Evolutionary conservation across 148 eudicot genomes (phyloP), one percentile per base, ranked within the genome.

Genomic region (Rhododendron molle): DNA sequence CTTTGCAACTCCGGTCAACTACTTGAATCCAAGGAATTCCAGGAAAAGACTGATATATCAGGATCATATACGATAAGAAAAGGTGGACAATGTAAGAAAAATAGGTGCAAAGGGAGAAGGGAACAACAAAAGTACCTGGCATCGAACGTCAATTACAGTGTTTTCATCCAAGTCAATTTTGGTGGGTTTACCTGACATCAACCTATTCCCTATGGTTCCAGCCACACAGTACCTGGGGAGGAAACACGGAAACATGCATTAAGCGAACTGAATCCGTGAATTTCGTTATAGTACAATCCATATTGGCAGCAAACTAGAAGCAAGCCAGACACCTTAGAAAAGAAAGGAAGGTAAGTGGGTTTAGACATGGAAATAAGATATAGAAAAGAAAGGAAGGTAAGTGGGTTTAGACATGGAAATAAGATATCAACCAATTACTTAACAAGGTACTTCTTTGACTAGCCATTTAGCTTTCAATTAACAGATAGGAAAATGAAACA

Each of bases 161-260:
- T 90, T 90, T 60, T 90, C 71, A 76, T 94, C 98, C 87, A 97
- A 32, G 87, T 90, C 91, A 78, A 97, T 88, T 89, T 85, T 93
- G 34, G 93, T 88, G 67, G 98, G 90, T 90, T 93, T 97, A 73
- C 94, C 98, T 5, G 95, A 91, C 96, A 95, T 93, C 88, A 97
- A 86, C 69, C 91, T 94, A 87, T 92, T 96, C 28, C 99, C 99
- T 88, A 97, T 85, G 28, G 98, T 95, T 90, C 98, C 99, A 90
- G 98, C 94, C 62, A 91, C 90, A 89, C 99, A 93, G 84, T 93
- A 93, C 87, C 98, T 96, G 90, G 18, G 49, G 47, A 49, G 88
- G 85, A 78, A 23, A 67, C 43, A 76, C 32, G 46, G 28, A 28
- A 60, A 54, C 32, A 81, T 3, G 7, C 81, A 74, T 43, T 36